Evolutionary conservation across 805 yeast genomes (phyloP).

Genomic region (Yamadazyma ubonensis): DNA sequence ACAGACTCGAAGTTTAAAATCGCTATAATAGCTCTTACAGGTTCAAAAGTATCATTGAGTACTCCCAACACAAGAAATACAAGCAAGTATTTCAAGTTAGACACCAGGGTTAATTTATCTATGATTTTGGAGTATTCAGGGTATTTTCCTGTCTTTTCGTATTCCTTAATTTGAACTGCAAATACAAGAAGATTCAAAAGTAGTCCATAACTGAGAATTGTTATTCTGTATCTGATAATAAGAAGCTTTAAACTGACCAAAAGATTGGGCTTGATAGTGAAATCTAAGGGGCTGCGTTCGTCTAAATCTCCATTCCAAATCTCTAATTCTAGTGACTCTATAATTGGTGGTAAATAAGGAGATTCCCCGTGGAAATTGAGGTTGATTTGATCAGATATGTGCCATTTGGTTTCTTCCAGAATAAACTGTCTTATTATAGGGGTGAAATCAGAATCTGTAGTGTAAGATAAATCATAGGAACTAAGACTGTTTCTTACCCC

Average conservation of each 20-base stretch:
- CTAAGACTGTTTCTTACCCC: slow-evolving; percentile 13
- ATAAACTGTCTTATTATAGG: slow-evolving; percentile 53
- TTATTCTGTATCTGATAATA: slow-evolving; percentile 74
- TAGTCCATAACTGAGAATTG: slow-evolving; percentile 68
- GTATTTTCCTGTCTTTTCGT: slow-evolving; percentile 29
- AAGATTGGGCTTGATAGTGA: slow-evolving; percentile 47
- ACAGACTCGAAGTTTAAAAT: slow-evolving; percentile 2
- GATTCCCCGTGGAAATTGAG: slow-evolving; percentile 64
- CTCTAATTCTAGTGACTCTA: slow-evolving; percentile 36
- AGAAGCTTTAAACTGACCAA: slow-evolving; percentile 63
- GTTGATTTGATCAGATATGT: slow-evolving; percentile 38
- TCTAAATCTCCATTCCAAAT: slow-evolving; percentile 47
- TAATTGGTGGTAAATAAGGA: slow-evolving; percentile 56
- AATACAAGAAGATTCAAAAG: slow-evolving; percentile 54
- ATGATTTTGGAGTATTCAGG: slow-evolving; percentile 41
- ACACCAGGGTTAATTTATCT: slow-evolving; percentile 13
- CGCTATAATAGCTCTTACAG: slow-evolving; percentile 3
- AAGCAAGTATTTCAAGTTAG: slow-evolving; percentile 11
- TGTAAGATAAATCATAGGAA: slow-evolving; percentile 7
- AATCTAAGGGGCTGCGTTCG: background rate
- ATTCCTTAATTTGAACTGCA: slow-evolving; percentile 53
- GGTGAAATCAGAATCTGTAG: background rate
- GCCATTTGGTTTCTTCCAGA: slow-evolving; percentile 83
- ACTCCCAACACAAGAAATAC: slow-evolving; percentile 8
- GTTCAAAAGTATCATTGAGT: background rate